Evolutionary conservation across 2,329 filamentous ascomycete species (phyloP).

Genomic region (Exophiala dermatitidis): DNA sequence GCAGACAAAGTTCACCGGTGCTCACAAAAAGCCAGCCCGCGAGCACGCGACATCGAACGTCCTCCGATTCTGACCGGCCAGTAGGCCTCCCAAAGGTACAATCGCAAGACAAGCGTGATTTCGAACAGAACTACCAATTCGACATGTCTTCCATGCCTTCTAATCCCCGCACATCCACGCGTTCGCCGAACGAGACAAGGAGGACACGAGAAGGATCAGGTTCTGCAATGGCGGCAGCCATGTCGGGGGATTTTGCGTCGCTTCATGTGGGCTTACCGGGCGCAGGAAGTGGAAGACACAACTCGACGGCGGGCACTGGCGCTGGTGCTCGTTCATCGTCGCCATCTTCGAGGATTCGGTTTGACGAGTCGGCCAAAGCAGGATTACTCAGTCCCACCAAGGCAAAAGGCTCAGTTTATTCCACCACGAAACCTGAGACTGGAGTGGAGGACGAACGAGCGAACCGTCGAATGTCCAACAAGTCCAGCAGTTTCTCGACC

Average conservation of each 20-base stretch:
- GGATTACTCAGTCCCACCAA: constrained; percentile 8
- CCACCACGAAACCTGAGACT: constrained; percentile 11
- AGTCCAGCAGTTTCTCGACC: constrained; percentile 31
- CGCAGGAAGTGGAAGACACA: constrained; percentile 22
- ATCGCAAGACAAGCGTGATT: constrained; percentile 27
- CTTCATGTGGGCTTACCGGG: constrained; percentile 26
- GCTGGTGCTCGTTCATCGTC: constrained; percentile 37
- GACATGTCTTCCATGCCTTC: constrained; percentile 41
- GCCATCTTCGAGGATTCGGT: constrained; percentile 28
- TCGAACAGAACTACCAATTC: constrained; percentile 37
- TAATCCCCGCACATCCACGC: constrained; percentile 33
- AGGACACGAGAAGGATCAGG: constrained; percentile 35
- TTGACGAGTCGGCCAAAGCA: constrained; percentile 5
- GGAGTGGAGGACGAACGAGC: constrained; percentile 13
- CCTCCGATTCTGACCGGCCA: constrained; percentile 30
- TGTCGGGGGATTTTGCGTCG: constrained; percentile 37
- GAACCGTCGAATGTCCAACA: constrained; percentile 19
- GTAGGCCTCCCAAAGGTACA: constrained; percentile 25
- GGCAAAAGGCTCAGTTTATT: background rate
- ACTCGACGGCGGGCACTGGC: constrained; percentile 35
- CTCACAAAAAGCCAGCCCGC: constrained; percentile 33
- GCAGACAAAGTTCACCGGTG: constrained; percentile 28
- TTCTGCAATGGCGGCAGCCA: constrained; percentile 42
- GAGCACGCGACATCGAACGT: constrained; percentile 27
- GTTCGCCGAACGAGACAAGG: constrained; percentile 35